A percentile compares a stretch with the other conserved stretches of the same genome.
phyloP scores from a whole-genome alignment of 2,329 filamentous ascomycete species.

The Neocatenulostroma microsporum region DNA sequence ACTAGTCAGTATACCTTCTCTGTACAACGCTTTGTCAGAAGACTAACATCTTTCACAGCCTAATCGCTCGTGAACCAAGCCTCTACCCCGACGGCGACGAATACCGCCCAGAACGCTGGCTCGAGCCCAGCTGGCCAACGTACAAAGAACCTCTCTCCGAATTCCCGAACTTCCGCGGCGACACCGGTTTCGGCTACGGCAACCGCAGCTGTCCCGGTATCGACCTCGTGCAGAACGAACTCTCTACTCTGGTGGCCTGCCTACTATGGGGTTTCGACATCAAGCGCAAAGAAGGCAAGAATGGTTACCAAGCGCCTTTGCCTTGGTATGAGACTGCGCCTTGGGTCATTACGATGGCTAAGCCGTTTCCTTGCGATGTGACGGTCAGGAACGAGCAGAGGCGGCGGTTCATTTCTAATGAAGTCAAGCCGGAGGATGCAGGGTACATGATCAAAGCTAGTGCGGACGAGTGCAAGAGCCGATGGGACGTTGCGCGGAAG shows the following conservation, averaged over 20 bases:
- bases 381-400: conserved; percentile 24
- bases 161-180: conserved; percentile 28
- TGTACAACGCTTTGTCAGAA: not conserved
- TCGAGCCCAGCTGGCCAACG: conserved; percentile 27
- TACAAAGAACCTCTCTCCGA: conserved; percentile 31
- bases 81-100: conserved; percentile 25
- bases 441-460: conserved; percentile 19
- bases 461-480: conserved; percentile 11
- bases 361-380: conserved; percentile 26
- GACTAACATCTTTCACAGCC: conserved; percentile 14
- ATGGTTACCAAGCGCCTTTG: conserved; percentile 18
- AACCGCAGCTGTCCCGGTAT: conserved; percentile 29
- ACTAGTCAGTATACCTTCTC: conserved; percentile 21
- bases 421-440: conserved; percentile 18
- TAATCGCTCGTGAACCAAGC: conserved; percentile 25
- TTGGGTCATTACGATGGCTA: conserved; percentile 29
- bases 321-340: conserved; percentile 29
- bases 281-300: conserved; percentile 19
- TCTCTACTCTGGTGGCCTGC: conserved; percentile 25
- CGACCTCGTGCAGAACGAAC: conserved; percentile 26
- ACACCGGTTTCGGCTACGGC: conserved; percentile 29
- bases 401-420: conserved; percentile 22
- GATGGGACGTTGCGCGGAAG: conserved; percentile 17
- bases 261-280: conserved; percentile 27
- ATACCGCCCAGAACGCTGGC: conserved; percentile 29